These are phyloP conservation scores for Venturiaceae sp. DNA, from an alignment of 2,329 filamentous ascomycete genomes.

Conservation along the genomic window DNA sequence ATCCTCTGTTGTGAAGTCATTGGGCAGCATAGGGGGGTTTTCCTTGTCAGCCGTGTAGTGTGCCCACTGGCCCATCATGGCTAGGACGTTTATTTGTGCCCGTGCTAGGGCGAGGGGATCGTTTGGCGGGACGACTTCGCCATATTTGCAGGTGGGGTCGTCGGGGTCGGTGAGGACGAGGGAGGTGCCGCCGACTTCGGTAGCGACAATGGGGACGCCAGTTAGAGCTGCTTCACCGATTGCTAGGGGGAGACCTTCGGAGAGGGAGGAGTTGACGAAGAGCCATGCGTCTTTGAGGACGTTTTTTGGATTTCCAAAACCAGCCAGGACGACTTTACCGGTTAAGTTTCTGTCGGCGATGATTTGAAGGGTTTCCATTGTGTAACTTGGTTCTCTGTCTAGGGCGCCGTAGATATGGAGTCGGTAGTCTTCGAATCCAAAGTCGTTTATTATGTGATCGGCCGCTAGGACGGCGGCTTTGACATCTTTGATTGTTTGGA, in stretches of 20 bases:
- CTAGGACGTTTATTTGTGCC: conserved; percentile 1
- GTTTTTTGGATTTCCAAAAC: conserved; percentile 42
- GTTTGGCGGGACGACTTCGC: conserved; percentile 4
- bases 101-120: conserved; percentile 1
- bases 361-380: conserved; percentile 42
- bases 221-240: conserved; percentile 36
- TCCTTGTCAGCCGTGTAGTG: conserved; percentile 2
- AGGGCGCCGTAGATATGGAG: conserved; percentile 50
- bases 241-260: conserved; percentile 34
- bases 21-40: not conserved
- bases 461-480: conserved; percentile 49
- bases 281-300: conserved; percentile 48
- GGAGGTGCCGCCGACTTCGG: not conserved
- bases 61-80: conserved; percentile 1
- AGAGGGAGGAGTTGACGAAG: conserved; percentile 39
- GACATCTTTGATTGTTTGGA: conserved; percentile 46
- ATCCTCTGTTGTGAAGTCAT: not conserved
- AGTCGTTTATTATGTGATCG: conserved; percentile 51
- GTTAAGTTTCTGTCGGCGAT: conserved; percentile 38
- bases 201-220: conserved; percentile 27
- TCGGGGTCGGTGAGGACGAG: conserved; percentile 4
- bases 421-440: conserved; percentile 48
- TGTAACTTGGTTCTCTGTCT: conserved; percentile 46
- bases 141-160: not conserved
- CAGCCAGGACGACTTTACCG: conserved; percentile 36